Conservation (phyloP, 495 filamentous ascomycete species). For the Annulohypoxylon nitens region DNA sequence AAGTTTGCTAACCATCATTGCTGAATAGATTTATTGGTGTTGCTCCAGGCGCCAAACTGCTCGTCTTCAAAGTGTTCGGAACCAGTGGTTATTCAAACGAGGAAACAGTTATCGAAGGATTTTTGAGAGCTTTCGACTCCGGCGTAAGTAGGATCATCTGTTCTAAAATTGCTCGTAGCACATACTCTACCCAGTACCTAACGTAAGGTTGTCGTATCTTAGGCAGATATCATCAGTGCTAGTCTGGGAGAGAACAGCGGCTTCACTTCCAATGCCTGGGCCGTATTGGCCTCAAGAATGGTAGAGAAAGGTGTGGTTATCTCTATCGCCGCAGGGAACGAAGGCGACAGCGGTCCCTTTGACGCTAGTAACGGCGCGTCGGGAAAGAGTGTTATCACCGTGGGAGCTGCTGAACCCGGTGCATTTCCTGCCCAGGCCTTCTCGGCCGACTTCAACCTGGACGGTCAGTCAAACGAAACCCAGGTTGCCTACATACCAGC, state of each 20-base stretch:
- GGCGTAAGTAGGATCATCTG: slow-evolving; percentile 38
- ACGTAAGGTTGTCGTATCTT: background rate
- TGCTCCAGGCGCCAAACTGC: slow-evolving; percentile 63
- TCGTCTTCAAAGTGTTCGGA: slow-evolving; percentile 63
- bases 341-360: slow-evolving; percentile 52
- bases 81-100: slow-evolving; percentile 45
- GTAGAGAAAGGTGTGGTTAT: slow-evolving; percentile 54
- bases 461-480: slow-evolving; percentile 43
- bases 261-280: slow-evolving; percentile 52
- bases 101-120: slow-evolving; percentile 50
- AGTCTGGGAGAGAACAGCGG: slow-evolving; percentile 52
- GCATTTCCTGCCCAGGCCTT: slow-evolving; percentile 46
- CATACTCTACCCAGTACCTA: background rate
- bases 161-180: background rate
- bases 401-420: slow-evolving; percentile 48
- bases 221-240: slow-evolving; percentile 54
- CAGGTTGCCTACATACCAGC: slow-evolving; percentile 44
- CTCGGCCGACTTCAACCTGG: slow-evolving; percentile 48
- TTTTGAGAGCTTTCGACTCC: slow-evolving; percentile 49
- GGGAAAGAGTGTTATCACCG: slow-evolving; percentile 50
- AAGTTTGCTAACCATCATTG: slow-evolving; percentile 4
- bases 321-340: slow-evolving; percentile 53
- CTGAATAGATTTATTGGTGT: slow-evolving; percentile 59
- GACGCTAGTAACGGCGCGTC: slow-evolving; percentile 49
- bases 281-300: slow-evolving; percentile 50